These are phyloP conservation scores for Ophiognomonia clavigignenti-juglandacearum DNA, from an alignment of 2,329 filamentous ascomycete genomes.

Conservation along the genomic window DNA sequence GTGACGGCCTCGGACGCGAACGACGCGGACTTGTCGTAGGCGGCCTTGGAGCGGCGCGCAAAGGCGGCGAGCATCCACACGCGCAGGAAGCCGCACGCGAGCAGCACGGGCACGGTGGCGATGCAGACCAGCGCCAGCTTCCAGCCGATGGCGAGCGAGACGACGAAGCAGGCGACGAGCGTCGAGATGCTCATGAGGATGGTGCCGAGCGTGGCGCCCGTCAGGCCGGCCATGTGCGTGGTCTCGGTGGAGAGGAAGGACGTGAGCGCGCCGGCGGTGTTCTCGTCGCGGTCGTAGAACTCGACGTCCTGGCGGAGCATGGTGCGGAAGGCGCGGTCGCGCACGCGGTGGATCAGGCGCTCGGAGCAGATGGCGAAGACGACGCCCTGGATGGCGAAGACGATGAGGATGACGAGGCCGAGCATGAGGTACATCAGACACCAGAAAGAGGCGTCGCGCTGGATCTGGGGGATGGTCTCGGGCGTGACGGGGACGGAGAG, in stretches of 20 bases:
- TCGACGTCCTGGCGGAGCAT: conserved; percentile 90
- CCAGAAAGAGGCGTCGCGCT: conserved; percentile 78
- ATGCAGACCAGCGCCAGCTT: conserved; percentile 39
- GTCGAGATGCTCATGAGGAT: conserved; percentile 78
- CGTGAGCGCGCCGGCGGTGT: conserved; percentile 82
- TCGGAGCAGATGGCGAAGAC: conserved; percentile 85
- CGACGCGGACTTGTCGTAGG: conserved; percentile 75
- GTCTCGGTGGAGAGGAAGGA: conserved; percentile 87
- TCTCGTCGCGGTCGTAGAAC: conserved; percentile 87
- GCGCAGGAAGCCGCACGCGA: conserved; percentile 34
- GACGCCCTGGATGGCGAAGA: conserved; percentile 64
- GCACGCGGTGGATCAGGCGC: conserved; percentile 74
- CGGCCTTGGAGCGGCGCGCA: conserved; percentile 71
- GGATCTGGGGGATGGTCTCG: conserved; percentile 50
- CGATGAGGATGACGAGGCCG: conserved; percentile 66
- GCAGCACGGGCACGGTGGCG: conserved; percentile 33
- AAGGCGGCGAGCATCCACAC: conserved; percentile 70
- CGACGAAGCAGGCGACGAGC: conserved; percentile 64
- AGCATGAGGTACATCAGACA: conserved; percentile 84
- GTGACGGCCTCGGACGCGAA: conserved; percentile 93
- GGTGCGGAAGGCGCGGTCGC: conserved; percentile 75
- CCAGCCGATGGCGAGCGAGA: conserved; percentile 36
- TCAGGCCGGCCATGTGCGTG: conserved; percentile 81
- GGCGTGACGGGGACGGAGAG: conserved; percentile 52
- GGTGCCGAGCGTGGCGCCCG: conserved; percentile 82